Conservation (phyloP, 1,284 basidiomycete species). For the Afroboletus lepidellus region DNA sequence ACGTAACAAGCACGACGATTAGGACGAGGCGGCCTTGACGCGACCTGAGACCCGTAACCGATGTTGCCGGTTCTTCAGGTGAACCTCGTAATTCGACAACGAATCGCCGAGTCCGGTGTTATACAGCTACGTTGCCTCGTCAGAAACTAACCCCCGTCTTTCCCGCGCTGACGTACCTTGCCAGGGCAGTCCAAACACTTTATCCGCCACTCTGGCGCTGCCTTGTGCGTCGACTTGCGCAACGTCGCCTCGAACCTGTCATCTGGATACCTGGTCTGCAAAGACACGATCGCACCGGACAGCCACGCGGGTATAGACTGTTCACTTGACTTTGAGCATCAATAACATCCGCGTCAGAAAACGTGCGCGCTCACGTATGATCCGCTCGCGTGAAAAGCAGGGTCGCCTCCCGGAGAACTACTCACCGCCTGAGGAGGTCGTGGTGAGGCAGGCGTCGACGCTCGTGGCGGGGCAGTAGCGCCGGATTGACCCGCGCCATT, state of each 20-base stretch:
- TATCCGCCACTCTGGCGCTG: slow-evolving; percentile 80
- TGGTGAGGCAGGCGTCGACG: slow-evolving; percentile 33
- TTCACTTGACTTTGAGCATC: slow-evolving; percentile 38
- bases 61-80: slow-evolving; percentile 78
- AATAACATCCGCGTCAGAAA: slow-evolving; percentile 30
- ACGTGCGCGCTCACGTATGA: slow-evolving; percentile 27
- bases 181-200: slow-evolving; percentile 95
- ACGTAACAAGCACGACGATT: slow-evolving; percentile 3
- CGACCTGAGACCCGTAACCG: slow-evolving; percentile 55
- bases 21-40: slow-evolving; percentile 21
- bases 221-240: slow-evolving; percentile 52
- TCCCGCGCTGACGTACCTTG: slow-evolving; percentile 55
- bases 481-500: slow-evolving; percentile 43
- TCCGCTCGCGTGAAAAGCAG: slow-evolving; percentile 12
- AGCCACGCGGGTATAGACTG: slow-evolving; percentile 72
- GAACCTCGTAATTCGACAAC: slow-evolving; percentile 89
- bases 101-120: slow-evolving; percentile 91
- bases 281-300: slow-evolving; percentile 54
- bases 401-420: slow-evolving; percentile 23
- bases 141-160: neutral
- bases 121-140: slow-evolving; percentile 66
- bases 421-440: slow-evolving; percentile 10
- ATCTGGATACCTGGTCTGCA: slow-evolving; percentile 75
- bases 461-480: slow-evolving; percentile 13
- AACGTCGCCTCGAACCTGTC: slow-evolving; percentile 82